A percentile compares a stretch with the other conserved stretches of the same genome.
Conservation (phyloP, 164 flowering plant genomes). For the Tetracentron sinense region DNA sequence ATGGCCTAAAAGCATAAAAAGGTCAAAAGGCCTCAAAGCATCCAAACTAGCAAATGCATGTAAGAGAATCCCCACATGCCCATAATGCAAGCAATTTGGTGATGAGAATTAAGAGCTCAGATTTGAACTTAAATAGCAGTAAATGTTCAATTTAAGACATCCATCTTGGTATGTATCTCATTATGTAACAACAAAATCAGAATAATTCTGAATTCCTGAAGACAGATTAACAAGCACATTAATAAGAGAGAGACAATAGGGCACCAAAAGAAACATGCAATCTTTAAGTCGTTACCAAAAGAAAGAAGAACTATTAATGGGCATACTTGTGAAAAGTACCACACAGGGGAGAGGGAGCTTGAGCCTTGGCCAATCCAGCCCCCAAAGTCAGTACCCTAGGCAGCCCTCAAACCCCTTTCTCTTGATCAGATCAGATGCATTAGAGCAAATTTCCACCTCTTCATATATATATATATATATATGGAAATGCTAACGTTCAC, state of each 20-base stretch:
- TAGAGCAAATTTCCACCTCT: too few species aligned
- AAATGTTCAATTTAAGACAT: neutral
- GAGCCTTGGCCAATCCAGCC: too few species aligned
- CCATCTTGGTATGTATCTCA: neutral
- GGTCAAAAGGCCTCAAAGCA: neutral
- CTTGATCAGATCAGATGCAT: too few species aligned
- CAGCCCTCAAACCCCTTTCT: too few species aligned
- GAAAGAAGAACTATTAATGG: neutral
- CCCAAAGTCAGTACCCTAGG: too few species aligned
- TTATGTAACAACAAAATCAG: neutral
- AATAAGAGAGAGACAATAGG: neutral
- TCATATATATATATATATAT: too few species aligned
- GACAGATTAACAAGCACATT: too few species aligned
- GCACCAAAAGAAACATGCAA: neutral
- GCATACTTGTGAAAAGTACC: neutral
- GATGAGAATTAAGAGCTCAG: neutral
- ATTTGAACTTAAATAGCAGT: neutral
- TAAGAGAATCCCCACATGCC: neutral
- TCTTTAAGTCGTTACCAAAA: neutral
- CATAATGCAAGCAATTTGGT: neutral
- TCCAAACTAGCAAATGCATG: too few species aligned
- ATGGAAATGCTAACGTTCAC: too few species aligned
- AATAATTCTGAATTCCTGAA: neutral
- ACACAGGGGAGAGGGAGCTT: too few species aligned
- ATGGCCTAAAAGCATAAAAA: neutral